Evolutionary conservation across 345 rosid genomes (phyloP), one percentile per base, ranked within the genome.

Genomic region (Ailanthus altissimus): DNA sequence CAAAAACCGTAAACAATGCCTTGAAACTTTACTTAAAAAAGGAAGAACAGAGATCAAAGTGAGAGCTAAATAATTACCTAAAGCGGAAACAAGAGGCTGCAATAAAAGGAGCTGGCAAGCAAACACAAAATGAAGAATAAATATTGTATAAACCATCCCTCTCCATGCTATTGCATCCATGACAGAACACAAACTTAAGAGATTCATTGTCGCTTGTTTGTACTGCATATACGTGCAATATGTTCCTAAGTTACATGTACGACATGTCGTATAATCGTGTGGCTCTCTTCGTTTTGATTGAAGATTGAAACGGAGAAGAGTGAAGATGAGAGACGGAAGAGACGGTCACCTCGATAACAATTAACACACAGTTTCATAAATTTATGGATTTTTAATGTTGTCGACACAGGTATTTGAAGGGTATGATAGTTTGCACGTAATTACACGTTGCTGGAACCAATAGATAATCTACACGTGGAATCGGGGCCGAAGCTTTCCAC

Each of bases 21-120:
- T 72, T 21, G 18, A 69, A 26, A 36, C 2, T 54, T 54, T n/a
- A n/a, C 59, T 54, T 18, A 54, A 47, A 20, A 5, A 7, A 54
- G 25, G 59, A 54, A 54, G 8, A 11, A 56, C 25, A 9, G 7
- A 68, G 26, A 64, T 43, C 57, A 75, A 42, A 61, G 20, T 7
- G 62, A 54, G 28, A 65, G 26, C 16, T 15, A 10, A 36, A 6
- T 6, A 28, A 32, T n/a, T 77, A 90, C 99, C 98, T 53, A 82
- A 84, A 83, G 98, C 94, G 63, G 93, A 92, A 46, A 96, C 98
- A 59, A 93, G 94, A 70, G 99, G 97, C 69, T 96, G 99, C 56
- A 91, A 97, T 75, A 96, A 89, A 25, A 96, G 86, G 69, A 92
- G 82, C 84, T 93, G 99, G 69, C 97, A 92, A 80, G 85, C 87